A percentile compares a stretch with the other conserved stretches of the same genome.
These are phyloP conservation scores for Ramalina intermedia DNA, from an alignment of 495 filamentous ascomycete species.

Conservation along the genomic window DNA sequence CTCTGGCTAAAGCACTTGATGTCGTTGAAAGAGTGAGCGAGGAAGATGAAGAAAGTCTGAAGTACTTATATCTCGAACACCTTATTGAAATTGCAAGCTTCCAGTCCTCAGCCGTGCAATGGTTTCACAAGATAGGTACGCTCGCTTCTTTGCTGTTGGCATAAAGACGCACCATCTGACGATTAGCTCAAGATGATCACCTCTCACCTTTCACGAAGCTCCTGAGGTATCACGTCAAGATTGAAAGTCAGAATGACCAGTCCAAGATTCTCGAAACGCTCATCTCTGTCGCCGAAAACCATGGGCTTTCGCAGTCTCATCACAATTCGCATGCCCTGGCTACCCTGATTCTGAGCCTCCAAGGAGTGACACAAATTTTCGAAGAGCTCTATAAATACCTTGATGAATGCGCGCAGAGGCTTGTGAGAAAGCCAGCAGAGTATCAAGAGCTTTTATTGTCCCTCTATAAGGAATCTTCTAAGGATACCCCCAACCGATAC, in stretches of 20 bases:
- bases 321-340: constrained; percentile 31
- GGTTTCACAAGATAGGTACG: constrained; percentile 55
- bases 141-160: neutral
- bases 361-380: constrained; percentile 3
- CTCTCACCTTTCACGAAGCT: constrained; percentile 55
- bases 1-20: constrained; percentile 51
- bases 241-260: constrained; percentile 18
- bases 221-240: constrained; percentile 36
- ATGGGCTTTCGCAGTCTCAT: constrained; percentile 30
- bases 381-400: constrained; percentile 45
- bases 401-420: constrained; percentile 63
- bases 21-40: constrained; percentile 22
- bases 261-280: neutral
- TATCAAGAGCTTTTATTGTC: constrained; percentile 47
- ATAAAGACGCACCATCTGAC: too few relatives aligned
- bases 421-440: constrained; percentile 51
- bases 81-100: constrained; percentile 55
- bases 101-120: constrained; percentile 65
- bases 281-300: constrained; percentile 31
- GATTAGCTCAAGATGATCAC: neutral
- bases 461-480: constrained; percentile 5
- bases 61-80: constrained; percentile 56
- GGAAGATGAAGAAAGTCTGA: constrained; percentile 34
- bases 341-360: constrained; percentile 33
- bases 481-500: neutral